Evolutionary conservation across 345 rosid species (phyloP), one percentile per base, ranked within the genome.

Genomic region (Capsella bursapastoris): DNA sequence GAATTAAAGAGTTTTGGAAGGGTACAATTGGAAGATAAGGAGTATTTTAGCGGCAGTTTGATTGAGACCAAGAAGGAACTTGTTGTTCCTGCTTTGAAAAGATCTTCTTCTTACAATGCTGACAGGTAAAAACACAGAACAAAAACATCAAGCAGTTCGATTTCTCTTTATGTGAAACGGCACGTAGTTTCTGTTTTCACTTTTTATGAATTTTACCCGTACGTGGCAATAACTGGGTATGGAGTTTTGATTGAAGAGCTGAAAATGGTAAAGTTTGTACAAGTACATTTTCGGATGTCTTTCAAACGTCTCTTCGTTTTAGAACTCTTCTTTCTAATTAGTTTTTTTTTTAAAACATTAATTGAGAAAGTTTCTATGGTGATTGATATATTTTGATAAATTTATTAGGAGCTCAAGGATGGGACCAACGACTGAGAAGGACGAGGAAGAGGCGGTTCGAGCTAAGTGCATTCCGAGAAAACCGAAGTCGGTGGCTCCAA

Each of bases 1-100:
- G 69, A 32, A 72, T 51, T 79, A 56, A 18, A 50, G 34, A 71
- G 55, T 71, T 76, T 84, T 5, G 14, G 82, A 52, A 82, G 93
- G 88, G 79, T 90, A 71, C 83, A 67, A 60, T 57, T 87, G 89
- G 97, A 89, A 83, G 92, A 88, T 4, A 92, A 90, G 75, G 96
- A 87, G 75, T 90, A 90, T 77, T 95, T 95, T 66, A 95, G 99
- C 48, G 97, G 99, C 40, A 92, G 99, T 84, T 78, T 95, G 83
- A 81, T 92, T 25, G 99, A 92, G 88, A 86, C 92, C 13, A 79
- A 87, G 78, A 91, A 77, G 34, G 82, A 84, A 32, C 14, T 7
- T 7, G 78, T 66, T 11, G 77, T 82, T 22, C 88, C 90, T 72
- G 43, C 85, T 63, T 73, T 89, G 80, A 90, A 92, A 75, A 86